Conservation (phyloP, 2,329 filamentous ascomycete species). For the Hirsutella rhossiliensis region DNA sequence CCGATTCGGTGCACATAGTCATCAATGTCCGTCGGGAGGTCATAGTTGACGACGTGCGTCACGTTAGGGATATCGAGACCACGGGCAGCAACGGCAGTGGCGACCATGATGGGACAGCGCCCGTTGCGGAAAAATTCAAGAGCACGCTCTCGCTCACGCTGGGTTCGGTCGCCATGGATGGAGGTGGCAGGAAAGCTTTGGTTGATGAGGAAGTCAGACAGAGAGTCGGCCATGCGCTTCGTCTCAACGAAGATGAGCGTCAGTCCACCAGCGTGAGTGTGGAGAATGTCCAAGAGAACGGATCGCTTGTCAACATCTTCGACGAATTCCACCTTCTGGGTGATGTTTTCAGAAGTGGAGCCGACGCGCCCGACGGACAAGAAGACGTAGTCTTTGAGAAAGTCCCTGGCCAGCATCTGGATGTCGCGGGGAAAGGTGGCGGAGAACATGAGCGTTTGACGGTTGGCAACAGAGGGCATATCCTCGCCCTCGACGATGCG, state of each 20-base stretch:
- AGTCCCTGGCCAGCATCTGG: conserved; percentile 96
- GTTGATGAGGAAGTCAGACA: conserved; percentile 97
- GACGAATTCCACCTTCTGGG: conserved; percentile 96
- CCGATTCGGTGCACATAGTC: conserved; percentile 99
- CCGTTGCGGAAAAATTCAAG: conserved; percentile 95
- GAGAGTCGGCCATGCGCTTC: conserved; percentile 97
- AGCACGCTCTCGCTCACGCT: conserved; percentile 96
- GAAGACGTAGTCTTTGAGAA: conserved; percentile 99
- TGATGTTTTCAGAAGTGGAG: conserved; percentile 99
- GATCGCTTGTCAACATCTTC: conserved; percentile 97
- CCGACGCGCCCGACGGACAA: conserved; percentile 96
- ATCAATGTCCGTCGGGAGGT: conserved; percentile 96
- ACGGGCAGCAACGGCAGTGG: conserved; percentile 87
- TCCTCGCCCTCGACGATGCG: conserved; percentile 97
- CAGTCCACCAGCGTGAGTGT: conserved; percentile 80
- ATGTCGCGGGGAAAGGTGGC: conserved; percentile 98
- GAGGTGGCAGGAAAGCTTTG: conserved; percentile 97
- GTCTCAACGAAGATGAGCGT: conserved; percentile 98
- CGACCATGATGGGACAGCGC: conserved; percentile 91
- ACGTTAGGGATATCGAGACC: conserved; percentile 94
- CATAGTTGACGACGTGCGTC: conserved; percentile 96
- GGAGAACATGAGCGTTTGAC: conserved; percentile 99
- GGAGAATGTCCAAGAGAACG: conserved; percentile 90
- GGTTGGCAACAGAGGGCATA: conserved; percentile 73
- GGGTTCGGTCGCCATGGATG: conserved; percentile 96